Evolutionary conservation across 2,329 filamentous ascomycete species (phyloP).

Genomic region (Aspergillus arachidicola): DNA sequence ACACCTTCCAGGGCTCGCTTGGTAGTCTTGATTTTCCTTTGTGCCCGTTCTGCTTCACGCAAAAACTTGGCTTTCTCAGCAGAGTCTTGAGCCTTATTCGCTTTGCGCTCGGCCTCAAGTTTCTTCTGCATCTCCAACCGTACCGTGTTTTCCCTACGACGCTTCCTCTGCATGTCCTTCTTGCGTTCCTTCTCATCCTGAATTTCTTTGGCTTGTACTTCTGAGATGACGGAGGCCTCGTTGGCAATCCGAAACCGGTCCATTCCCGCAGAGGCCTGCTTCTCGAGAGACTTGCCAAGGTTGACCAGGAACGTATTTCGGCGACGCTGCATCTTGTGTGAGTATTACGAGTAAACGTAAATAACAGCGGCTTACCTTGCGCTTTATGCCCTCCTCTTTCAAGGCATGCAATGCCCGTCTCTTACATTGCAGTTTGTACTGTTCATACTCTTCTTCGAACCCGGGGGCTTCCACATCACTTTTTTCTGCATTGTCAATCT

Average conservation of each 20-base stretch:
- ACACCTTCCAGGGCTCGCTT: slow-evolving; percentile 85
- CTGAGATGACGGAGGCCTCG: slow-evolving; percentile 77
- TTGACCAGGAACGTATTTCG: slow-evolving; percentile 58
- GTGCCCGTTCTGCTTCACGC: slow-evolving; percentile 83
- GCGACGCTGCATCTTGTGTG: slow-evolving; percentile 56
- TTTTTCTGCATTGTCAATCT: slow-evolving; percentile 59
- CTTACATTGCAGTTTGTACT: slow-evolving; percentile 56
- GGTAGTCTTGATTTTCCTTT: slow-evolving; percentile 90
- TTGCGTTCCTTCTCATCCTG: slow-evolving; percentile 97
- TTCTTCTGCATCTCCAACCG: slow-evolving; percentile 87
- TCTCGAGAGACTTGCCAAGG: slow-evolving; percentile 62
- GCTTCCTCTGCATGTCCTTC: slow-evolving; percentile 99
- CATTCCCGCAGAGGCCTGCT: slow-evolving; percentile 71
- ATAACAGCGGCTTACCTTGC: slow-evolving; percentile 57
- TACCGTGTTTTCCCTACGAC: slow-evolving; percentile 89
- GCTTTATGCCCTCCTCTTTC: slow-evolving; percentile 65
- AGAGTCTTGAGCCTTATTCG: slow-evolving; percentile 77
- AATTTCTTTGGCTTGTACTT: slow-evolving; percentile 87
- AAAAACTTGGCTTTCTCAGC: slow-evolving; percentile 78
- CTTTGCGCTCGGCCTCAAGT: slow-evolving; percentile 74
- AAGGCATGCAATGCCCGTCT: slow-evolving; percentile 70
- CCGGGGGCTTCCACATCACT: slow-evolving; percentile 60
- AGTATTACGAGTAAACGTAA: slow-evolving; percentile 1
- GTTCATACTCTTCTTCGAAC: slow-evolving; percentile 55
- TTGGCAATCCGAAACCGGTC: slow-evolving; percentile 75